These are phyloP conservation scores for Pseudogymnoascus verrucosus DNA, from an alignment of 2,329 filamentous ascomycete species.

Conservation along the genomic window DNA sequence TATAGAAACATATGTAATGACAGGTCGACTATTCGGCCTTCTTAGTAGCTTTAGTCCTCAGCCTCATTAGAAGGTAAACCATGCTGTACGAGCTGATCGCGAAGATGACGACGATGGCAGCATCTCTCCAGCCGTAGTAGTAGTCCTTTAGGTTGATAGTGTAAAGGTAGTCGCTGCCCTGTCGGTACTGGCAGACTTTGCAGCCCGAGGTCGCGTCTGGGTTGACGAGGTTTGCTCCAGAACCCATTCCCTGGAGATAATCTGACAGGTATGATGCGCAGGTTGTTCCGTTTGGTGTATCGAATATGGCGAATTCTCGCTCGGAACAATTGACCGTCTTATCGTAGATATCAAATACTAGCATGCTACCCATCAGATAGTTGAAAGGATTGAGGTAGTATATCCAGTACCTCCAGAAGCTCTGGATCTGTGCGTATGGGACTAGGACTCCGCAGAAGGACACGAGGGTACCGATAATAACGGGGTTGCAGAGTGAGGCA, in stretches of 20 bases:
- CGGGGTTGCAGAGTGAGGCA: slow-evolving; percentile 48
- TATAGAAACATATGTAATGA: slow-evolving; percentile 33
- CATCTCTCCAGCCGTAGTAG: slow-evolving; percentile 59
- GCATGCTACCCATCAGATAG: slow-evolving; percentile 50
- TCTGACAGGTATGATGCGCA: slow-evolving; percentile 49
- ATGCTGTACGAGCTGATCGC: slow-evolving; percentile 34
- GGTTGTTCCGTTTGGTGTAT: slow-evolving; percentile 35
- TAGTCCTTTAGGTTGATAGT: slow-evolving; percentile 53
- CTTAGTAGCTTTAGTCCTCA: slow-evolving; percentile 40
- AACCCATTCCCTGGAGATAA: slow-evolving; percentile 37
- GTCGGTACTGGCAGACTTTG: slow-evolving; percentile 51
- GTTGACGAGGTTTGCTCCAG: slow-evolving; percentile 46
- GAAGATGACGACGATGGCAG: slow-evolving; percentile 40
- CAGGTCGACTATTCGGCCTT: slow-evolving; percentile 29
- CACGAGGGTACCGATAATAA: slow-evolving; percentile 54
- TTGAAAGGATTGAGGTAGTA: slow-evolving; percentile 57
- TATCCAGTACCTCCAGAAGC: slow-evolving; percentile 53
- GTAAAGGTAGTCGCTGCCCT: slow-evolving; percentile 52
- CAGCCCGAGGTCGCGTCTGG: slow-evolving; percentile 49
- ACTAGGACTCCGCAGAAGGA: slow-evolving; percentile 71
- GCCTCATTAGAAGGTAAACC: slow-evolving; percentile 41
- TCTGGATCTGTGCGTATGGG: slow-evolving; percentile 51
- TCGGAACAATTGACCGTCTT: slow-evolving; percentile 38
- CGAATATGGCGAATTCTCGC: slow-evolving; percentile 40
- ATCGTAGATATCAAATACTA: slow-evolving; percentile 44